phyloP scores from a whole-genome alignment of 192 early-diverging fungal species.

The Entrophospora sp. region DNA sequence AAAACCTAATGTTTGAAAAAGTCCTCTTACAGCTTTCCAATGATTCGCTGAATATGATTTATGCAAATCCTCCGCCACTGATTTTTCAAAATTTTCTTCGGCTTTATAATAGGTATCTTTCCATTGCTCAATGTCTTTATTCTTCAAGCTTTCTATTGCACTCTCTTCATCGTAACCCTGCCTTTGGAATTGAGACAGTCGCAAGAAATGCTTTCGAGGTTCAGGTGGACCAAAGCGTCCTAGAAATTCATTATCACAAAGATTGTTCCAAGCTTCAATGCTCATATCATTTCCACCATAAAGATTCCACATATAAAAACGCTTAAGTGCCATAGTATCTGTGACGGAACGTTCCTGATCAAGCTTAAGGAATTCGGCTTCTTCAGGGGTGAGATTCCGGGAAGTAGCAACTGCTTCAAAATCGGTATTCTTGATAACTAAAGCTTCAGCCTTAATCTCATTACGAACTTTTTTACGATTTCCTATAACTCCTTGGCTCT shows the following conservation, averaged over 20 bases:
- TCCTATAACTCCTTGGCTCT: no score
- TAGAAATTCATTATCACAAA: not conserved
- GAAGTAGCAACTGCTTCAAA: not conserved
- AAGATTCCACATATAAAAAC: no score
- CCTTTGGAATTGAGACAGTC: no score
- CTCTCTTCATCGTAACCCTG: no score
- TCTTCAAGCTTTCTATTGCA: not conserved
- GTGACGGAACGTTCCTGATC: no score
- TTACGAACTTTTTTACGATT: no score
- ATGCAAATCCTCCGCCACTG: not conserved
- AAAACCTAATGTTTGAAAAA: not conserved
- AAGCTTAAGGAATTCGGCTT: not conserved
- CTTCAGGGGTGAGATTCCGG: no score
- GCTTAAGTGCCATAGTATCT: no score
- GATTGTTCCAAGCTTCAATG: not conserved
- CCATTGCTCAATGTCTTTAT: not conserved
- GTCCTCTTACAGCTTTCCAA: not conserved
- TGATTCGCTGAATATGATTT: not conserved
- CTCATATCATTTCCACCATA: no score
- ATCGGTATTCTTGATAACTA: not conserved
- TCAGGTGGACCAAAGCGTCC: not conserved
- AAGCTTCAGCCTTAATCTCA: no score
- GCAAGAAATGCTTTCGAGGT: not conserved
- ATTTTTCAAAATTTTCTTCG: not conserved
- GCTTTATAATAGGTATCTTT: not conserved